Evolutionary conservation across 257 asterid species (phyloP).

Genomic region (Avicennia marina): DNA sequence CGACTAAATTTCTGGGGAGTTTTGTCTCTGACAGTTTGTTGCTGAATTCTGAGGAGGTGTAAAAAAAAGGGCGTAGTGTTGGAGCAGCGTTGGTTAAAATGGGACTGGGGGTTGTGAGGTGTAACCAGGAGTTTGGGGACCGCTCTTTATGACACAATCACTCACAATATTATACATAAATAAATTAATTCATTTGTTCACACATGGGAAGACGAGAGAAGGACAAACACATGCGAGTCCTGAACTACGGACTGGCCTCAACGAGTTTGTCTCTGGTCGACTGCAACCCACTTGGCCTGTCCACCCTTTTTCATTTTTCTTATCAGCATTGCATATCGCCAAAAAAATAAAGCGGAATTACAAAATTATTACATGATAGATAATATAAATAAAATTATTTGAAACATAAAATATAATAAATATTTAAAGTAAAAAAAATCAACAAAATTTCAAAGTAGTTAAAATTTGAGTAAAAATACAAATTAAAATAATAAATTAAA

Average conservation of each 20-base stretch:
- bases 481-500: too few relatives aligned
- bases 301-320: too few relatives aligned
- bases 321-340: too few relatives aligned
- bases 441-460: too few relatives aligned
- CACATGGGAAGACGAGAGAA: not conserved
- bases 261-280: conserved; percentile 5
- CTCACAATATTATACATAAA: not conserved
- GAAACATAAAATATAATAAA: too few relatives aligned
- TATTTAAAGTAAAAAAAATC: too few relatives aligned
- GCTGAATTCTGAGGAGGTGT: conserved; percentile 17
- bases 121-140: conserved; percentile 30
- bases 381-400: too few relatives aligned
- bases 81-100: conserved; percentile 17
- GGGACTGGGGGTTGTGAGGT: conserved; percentile 24
- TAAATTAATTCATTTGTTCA: not conserved
- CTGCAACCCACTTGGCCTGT: conserved; percentile 15
- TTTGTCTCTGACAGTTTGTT: not conserved
- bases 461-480: too few relatives aligned
- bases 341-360: too few relatives aligned
- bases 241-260: conserved; percentile 3
- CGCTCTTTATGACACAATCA: conserved; percentile 12
- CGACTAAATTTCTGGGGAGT: not conserved
- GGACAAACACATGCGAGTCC: not conserved
- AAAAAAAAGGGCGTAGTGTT: not conserved
- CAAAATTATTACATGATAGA: too few relatives aligned